phyloP scores from a whole-genome alignment of 345 rosid genomes.

The Eucalyptus dawsonii region DNA sequence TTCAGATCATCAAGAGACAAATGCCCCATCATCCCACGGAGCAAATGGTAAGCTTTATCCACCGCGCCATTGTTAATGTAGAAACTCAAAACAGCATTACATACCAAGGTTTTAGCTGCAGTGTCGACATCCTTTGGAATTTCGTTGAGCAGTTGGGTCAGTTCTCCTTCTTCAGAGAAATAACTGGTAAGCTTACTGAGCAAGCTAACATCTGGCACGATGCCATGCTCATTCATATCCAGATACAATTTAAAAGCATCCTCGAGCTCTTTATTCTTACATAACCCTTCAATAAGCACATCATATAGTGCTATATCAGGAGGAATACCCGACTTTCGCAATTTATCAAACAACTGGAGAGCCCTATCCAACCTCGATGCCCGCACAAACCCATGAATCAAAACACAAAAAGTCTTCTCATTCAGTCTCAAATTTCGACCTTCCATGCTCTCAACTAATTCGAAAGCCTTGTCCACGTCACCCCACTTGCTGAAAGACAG shows the following conservation, averaged over 20 bases:
- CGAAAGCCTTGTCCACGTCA: constrained; percentile 59
- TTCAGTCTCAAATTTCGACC: constrained; percentile 36
- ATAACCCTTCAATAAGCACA: constrained; percentile 60
- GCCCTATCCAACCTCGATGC: constrained; percentile 55
- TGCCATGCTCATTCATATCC: constrained; percentile 44
- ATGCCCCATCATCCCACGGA: constrained; percentile 24
- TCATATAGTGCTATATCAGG: constrained; percentile 53
- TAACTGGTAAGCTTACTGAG: constrained; percentile 45
- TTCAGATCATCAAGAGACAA: constrained; percentile 5
- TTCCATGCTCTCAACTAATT: constrained; percentile 62
- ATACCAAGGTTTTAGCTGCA: constrained; percentile 33
- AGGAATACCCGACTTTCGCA: constrained; percentile 37
- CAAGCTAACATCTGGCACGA: constrained; percentile 42
- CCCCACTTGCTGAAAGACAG: constrained; percentile 61
- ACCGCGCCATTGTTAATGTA: constrained; percentile 17
- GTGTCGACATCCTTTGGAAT: constrained; percentile 25
- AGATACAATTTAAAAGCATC: constrained; percentile 44
- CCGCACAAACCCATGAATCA: constrained; percentile 76
- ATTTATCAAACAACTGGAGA: constrained; percentile 44
- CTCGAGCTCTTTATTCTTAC: constrained; percentile 33
- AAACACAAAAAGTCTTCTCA: constrained; percentile 48
- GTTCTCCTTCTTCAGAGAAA: constrained; percentile 34
- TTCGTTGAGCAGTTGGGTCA: constrained; percentile 22
- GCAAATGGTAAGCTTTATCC: constrained; percentile 42
- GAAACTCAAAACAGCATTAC: constrained; percentile 28